Percentiles rank a stretch among this genome's conserved stretches.
phyloP scores from a whole-genome alignment of 2,329 filamentous ascomycete species.

The Peltaster fructicola region DNA sequence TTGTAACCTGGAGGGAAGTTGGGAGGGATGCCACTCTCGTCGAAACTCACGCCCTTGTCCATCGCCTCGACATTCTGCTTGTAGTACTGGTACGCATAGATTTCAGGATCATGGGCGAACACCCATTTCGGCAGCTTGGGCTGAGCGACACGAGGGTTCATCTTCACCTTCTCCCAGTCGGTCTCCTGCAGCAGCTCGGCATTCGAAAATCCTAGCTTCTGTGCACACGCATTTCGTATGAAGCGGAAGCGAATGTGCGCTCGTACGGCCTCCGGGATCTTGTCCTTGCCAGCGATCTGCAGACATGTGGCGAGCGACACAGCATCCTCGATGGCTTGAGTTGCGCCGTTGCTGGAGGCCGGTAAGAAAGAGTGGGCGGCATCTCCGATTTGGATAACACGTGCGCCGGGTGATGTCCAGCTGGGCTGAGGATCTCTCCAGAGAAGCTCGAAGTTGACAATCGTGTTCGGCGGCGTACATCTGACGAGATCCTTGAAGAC shows the following conservation, averaged over 20 bases:
- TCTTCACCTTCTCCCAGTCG: slow-evolving; percentile 31
- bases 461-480: slow-evolving; percentile 26
- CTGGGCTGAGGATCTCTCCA: slow-evolving; percentile 29
- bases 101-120: slow-evolving; percentile 27
- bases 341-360: slow-evolving; percentile 28
- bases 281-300: slow-evolving; percentile 26
- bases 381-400: slow-evolving; percentile 29
- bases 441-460: slow-evolving; percentile 32
- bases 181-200: slow-evolving; percentile 30
- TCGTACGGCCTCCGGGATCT: slow-evolving; percentile 21
- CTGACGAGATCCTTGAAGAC: slow-evolving; percentile 29
- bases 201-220: slow-evolving; percentile 31
- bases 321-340: slow-evolving; percentile 31
- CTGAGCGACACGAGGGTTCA: slow-evolving; percentile 25
- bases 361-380: slow-evolving; percentile 29
- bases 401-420: slow-evolving; percentile 26
- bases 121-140: slow-evolving; percentile 31
- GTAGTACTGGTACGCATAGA: slow-evolving; percentile 28
- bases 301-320: slow-evolving; percentile 29
- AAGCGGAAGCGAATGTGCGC: slow-evolving; percentile 27
- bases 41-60: slow-evolving; percentile 24
- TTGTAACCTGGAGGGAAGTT: slow-evolving; percentile 25
- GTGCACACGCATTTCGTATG: slow-evolving; percentile 30
- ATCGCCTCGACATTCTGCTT: slow-evolving; percentile 23
- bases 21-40: slow-evolving; percentile 25